Conservation (phyloP, 345 rosid species). For the Jatropha curcas region DNA sequence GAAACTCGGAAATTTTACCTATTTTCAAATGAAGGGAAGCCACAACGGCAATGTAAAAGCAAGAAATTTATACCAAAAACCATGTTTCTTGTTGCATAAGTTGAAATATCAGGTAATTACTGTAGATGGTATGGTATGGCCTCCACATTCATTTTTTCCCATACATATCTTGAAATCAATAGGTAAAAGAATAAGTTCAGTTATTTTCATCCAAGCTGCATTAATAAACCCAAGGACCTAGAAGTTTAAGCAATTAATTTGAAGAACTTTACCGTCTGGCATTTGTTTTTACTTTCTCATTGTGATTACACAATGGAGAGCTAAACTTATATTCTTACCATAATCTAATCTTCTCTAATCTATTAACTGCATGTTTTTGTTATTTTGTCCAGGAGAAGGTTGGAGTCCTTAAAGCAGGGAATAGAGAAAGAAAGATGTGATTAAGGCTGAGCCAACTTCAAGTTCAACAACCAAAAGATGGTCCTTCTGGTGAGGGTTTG, state of each 20-base stretch:
- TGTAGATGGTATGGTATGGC: neutral
- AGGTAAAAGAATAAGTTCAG: neutral
- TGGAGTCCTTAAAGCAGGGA: slow-evolving; percentile 69
- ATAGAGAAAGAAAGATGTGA: slow-evolving; percentile 49
- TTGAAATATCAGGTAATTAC: too few relatives aligned
- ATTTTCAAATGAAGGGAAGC: too few relatives aligned
- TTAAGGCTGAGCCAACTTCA: slow-evolving; percentile 25
- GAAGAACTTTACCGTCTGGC: too few relatives aligned
- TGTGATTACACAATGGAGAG: neutral
- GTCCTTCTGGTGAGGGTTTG: slow-evolving; percentile 62
- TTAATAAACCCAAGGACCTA: neutral
- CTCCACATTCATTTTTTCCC: neutral
- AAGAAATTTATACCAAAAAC: too few relatives aligned
- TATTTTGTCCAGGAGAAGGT: slow-evolving; percentile 51
- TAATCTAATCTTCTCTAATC: neutral
- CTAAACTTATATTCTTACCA: neutral
- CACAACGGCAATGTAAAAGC: too few relatives aligned
- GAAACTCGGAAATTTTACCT: too few relatives aligned
- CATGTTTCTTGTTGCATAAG: too few relatives aligned
- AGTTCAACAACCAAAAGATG: slow-evolving; percentile 47
- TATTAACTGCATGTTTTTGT: too few relatives aligned
- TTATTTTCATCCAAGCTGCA: neutral
- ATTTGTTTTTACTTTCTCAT: neutral
- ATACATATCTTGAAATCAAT: neutral
- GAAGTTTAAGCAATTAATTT: neutral